Evolutionary conservation across 2,329 filamentous ascomycete genomes (phyloP).

Genomic region (Fusarium devonianum): DNA sequence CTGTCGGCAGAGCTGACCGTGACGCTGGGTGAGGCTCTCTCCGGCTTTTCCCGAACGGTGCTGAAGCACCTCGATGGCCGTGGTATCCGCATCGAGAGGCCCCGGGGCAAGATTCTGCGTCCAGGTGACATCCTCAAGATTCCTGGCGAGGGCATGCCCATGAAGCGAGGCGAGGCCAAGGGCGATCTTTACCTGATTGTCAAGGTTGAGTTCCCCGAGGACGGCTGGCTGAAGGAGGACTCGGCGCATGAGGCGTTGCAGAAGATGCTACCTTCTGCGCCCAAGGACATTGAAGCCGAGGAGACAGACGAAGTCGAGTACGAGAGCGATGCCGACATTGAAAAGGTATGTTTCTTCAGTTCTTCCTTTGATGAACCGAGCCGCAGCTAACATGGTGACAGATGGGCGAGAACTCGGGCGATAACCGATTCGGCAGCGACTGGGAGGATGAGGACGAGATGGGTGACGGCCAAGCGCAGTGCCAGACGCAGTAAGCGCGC

Average conservation of each 20-base stretch:
- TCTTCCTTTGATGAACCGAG: slow-evolving; percentile 3
- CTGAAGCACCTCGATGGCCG: slow-evolving; percentile 92
- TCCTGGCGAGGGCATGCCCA: slow-evolving; percentile 90
- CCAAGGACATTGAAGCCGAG: slow-evolving; percentile 69
- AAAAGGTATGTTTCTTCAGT: slow-evolving; percentile 64
- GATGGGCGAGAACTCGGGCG: slow-evolving; percentile 76
- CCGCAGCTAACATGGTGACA: slow-evolving; percentile 42
- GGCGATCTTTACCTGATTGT: slow-evolving; percentile 90
- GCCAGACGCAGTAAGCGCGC: slow-evolving; percentile 71
- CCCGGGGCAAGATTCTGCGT: slow-evolving; percentile 81
- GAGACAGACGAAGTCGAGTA: slow-evolving; percentile 88
- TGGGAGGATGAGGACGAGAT: slow-evolving; percentile 75
- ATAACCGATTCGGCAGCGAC: slow-evolving; percentile 68
- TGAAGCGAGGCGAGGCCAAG: slow-evolving; percentile 81
- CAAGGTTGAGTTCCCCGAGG: slow-evolving; percentile 86
- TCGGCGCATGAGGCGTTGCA: slow-evolving; percentile 72
- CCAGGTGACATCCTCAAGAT: slow-evolving; percentile 89
- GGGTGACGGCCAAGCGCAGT: slow-evolving; percentile 71
- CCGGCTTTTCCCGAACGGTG: slow-evolving; percentile 89
- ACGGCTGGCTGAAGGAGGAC: slow-evolving; percentile 81
- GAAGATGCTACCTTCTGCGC: slow-evolving; percentile 75
- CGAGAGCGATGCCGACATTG: slow-evolving; percentile 81
- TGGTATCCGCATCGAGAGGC: slow-evolving; percentile 82
- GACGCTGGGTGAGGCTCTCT: slow-evolving; percentile 82
- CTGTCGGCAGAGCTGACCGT: slow-evolving; percentile 82